A percentile compares a stretch with the other conserved stretches of the same genome.
Conservation (phyloP, 768 basidiomycete species). For the Boletus rex-veris region DNA sequence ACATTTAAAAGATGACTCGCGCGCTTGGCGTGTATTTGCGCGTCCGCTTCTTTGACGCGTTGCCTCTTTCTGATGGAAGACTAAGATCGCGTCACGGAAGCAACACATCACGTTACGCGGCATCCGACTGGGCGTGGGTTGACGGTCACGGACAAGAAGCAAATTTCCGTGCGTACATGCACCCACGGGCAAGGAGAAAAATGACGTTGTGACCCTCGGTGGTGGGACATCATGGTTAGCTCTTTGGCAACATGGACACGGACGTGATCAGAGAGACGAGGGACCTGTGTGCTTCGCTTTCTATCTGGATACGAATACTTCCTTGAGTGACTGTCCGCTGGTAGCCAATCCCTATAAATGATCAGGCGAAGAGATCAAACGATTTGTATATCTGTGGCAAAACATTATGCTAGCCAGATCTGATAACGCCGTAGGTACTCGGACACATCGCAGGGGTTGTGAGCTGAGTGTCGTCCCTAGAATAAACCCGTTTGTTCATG, state of each 20-base stretch:
- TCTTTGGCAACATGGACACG: conserved; percentile 49
- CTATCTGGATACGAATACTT: too few species aligned
- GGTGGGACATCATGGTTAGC: conserved; percentile 48
- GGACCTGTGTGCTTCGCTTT: conserved; percentile 16
- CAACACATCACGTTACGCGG: conserved; percentile 59
- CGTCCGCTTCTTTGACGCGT: neutral
- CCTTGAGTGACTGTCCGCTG: neutral
- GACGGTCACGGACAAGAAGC: conserved; percentile 57
- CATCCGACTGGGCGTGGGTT: conserved; percentile 60
- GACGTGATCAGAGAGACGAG: conserved; percentile 59
- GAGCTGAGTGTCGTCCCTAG: too few species aligned
- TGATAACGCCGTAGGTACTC: too few species aligned
- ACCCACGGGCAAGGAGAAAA: too few species aligned
- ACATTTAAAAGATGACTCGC: conserved; percentile 38
- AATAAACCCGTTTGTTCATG: too few species aligned
- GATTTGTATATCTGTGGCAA: conserved; percentile 42
- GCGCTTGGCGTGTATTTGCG: conserved; percentile 11
- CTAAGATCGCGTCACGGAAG: conserved; percentile 50
- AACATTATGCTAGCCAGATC: too few species aligned
- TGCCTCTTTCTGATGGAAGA: neutral
- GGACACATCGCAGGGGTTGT: too few species aligned
- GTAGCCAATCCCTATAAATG: conserved; percentile 44
- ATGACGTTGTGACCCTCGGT: conserved; percentile 31
- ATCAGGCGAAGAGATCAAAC: conserved; percentile 45
- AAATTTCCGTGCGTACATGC: conserved; percentile 1